Conservation (phyloP, 2,329 filamentous ascomycete species). For the Aureobasidium melanogenum region DNA sequence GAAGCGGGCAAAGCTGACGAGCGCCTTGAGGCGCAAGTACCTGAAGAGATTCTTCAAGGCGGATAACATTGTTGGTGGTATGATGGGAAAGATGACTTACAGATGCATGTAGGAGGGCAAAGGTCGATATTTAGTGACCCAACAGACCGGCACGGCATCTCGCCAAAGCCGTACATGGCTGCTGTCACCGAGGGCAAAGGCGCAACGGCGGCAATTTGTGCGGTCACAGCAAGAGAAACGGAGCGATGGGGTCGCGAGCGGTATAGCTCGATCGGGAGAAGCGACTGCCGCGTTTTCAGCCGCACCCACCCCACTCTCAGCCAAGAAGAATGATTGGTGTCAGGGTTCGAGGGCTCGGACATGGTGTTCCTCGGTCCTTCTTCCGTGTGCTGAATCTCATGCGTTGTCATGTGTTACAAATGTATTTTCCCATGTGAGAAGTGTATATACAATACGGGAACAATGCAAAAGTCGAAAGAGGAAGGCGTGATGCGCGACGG, state of each 20-base stretch:
- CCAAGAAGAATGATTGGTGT: not conserved
- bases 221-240: not conserved
- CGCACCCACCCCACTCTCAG: not conserved
- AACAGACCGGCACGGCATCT: not conserved
- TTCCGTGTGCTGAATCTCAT: not conserved
- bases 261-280: conserved; percentile 2
- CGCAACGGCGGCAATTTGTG: not conserved
- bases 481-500: not conserved
- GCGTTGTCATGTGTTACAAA: not conserved
- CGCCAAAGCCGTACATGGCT: not conserved
- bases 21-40: conserved; percentile 17
- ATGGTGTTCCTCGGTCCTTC: not conserved
- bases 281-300: not conserved
- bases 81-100: not conserved
- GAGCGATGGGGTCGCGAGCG: not conserved
- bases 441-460: not conserved
- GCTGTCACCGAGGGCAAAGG: not conserved
- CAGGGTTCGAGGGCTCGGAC: not conserved
- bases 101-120: not conserved
- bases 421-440: not conserved
- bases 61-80: not conserved
- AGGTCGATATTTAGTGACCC: not conserved
- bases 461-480: not conserved
- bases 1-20: conserved; percentile 14
- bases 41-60: not conserved